Evolutionary conservation across 2,329 filamentous ascomycete species (phyloP), one percentile per base, ranked within the genome.

Genomic region (Neofusicoccum laricinum): DNA sequence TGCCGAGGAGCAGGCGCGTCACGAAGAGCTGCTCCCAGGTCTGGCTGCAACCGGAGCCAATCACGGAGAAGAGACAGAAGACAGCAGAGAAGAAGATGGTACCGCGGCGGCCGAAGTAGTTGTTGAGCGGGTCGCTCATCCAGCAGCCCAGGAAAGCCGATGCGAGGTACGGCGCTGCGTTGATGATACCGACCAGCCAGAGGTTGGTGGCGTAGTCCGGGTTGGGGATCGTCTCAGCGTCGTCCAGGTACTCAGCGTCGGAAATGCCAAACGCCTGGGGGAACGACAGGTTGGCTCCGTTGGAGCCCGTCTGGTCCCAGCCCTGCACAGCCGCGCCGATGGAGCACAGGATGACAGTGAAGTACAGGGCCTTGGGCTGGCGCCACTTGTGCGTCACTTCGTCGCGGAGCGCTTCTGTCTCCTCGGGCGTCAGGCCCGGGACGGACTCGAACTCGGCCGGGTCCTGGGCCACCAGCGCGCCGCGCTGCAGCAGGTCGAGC

Each of bases 391-490:
- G 88, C 30, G 85, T 79, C 38, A 84, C 80, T 74, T 92, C 89
- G 65, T 87, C 80, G 45, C 80, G 79, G 17, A 94, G 81, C 12
- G 80, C 81, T 19, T 82, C 78, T 65, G 87, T 84, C 71, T 90
- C 89, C 0, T 80, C 79, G 15, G 88, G 82, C 63, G 81, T 78
- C 1, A 93, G 82, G 11, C 85, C 84, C 58, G 85, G 78, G 61
- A 92, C 82, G 38, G 82, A 79, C 64, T 91, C 88, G 72, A 84
- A 90, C 34, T 82, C 80, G 8, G 79, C 78, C 0, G 90, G 90
- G 68, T 89, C 86, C 73, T 91, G 89, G 2, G 91, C 91, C 17
- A 93, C 84, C 11, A 94, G 81, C 3, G 90, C 91, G 38, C 90
- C 91, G 70, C 88, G 89, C 59, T 84, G 81, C 59, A 93, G 81